Base-by-base conservation (phyloP, 2,329 filamentous ascomycete genomes). In the Alternaria arbusti region DNA sequence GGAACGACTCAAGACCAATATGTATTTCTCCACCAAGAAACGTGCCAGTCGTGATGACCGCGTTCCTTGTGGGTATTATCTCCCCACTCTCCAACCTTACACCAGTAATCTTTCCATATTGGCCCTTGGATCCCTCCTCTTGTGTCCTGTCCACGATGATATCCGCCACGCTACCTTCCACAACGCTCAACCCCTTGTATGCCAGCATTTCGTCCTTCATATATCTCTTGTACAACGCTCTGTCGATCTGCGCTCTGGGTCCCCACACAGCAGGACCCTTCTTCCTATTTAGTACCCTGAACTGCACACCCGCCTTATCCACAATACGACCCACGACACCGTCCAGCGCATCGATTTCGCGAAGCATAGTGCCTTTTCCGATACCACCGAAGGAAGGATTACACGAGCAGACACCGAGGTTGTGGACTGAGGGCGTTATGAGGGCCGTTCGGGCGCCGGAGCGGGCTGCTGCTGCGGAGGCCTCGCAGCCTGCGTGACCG, bases 341-440 rank as follows among this genome's bases (percentile, higher is more conserved):
- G 75, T 98, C 96, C 63, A 99, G 85, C 0, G 96, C 96, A 82
- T 99, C 96, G 30, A 99, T 90, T 81, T 99, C 96, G 45, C 95
- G 90, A 54, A 99, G 84, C 84, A 99, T 97, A 10, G 93, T 98
- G 15, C 96, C 96, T 79, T 99, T 99, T 47, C 96, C 96, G 71
- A 99, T 98, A n/a, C 96, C 96, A 43, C 96, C 96, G 76, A 99
- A 97, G 68, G 93, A 97, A 2, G 95, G 95, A 78, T 98, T 98
- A 83, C 95, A 98, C 36, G 94, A 97, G 82, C 95, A 98, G 28
- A 96, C 93, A 59, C 95, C 95, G 20, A 98, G 89, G 72, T 97
- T 97, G 63, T 94, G 90, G 61, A 93, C 81, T 64, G 91, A 93
- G 3, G 95, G 96, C 1, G 96, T 99, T 52, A 99, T 86, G 69